Evolutionary conservation across 148 eudicot species (phyloP).

Genomic region (Pharnaceum exiguum): DNA sequence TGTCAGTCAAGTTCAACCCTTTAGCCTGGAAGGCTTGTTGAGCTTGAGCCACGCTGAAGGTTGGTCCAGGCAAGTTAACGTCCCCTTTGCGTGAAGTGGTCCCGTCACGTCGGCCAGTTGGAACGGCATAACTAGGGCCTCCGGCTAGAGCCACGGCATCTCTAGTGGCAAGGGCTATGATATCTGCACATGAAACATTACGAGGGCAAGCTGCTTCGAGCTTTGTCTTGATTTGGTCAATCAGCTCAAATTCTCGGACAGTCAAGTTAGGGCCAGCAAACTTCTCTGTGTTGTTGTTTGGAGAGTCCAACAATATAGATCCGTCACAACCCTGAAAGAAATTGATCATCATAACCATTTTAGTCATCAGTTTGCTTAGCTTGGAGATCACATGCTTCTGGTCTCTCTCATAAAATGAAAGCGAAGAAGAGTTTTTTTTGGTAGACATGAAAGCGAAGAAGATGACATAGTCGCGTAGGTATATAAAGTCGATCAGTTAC

Average conservation of each 20-base stretch:
- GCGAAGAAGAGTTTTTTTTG: too few species aligned
- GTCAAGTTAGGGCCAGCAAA: constrained; percentile 10
- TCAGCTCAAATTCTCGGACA: constrained; percentile 12
- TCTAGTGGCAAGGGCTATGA: constrained; percentile 15
- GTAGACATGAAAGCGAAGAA: too few species aligned
- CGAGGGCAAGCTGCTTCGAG: constrained; percentile 9
- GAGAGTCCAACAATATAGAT: constrained; percentile 16
- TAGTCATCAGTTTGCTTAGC: too few species aligned
- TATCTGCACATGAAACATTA: constrained; percentile 22
- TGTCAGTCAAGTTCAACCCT: constrained; percentile 15
- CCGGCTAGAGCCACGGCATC: constrained; percentile 13
- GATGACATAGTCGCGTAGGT: too few species aligned
- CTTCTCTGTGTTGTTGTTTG: constrained; percentile 16
- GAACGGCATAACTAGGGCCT: constrained; percentile 9
- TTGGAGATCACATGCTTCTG: too few species aligned
- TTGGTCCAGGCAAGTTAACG: constrained; percentile 17
- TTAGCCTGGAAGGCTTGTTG: constrained; percentile 3
- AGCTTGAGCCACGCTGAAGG: constrained; percentile 10
- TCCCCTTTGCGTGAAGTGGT: constrained; percentile 2
- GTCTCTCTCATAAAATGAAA: too few species aligned
- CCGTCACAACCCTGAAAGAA: constrained; percentile 17
- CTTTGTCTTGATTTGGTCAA: constrained; percentile 14
- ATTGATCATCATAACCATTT: too few species aligned
- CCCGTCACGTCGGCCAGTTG: constrained; percentile 20
- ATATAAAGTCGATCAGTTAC: too few species aligned